Base-by-base conservation (phyloP, 768 basidiomycete genomes). In the Lactifluus echinatus region DNA sequence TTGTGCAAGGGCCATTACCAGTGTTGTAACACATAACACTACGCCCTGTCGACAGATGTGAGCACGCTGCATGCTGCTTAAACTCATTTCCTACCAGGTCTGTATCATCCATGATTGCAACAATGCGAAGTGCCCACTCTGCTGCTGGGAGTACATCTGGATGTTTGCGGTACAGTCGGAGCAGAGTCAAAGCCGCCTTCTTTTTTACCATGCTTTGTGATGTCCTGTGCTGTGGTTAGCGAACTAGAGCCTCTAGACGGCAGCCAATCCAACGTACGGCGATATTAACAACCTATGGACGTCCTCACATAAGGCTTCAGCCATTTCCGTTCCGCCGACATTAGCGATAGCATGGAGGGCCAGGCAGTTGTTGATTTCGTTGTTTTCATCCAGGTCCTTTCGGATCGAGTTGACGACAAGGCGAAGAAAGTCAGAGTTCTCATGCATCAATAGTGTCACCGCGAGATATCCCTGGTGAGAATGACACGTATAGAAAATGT, bases 271-370 rank as follows among this genome's bases (percentile, higher is more conserved):
- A 12, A 72, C 79, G 65, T 67, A 97, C 95, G 92, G 91, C 59
- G 92, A 95, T 63, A 99, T 97, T 50, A 99, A 76, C 21, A 96
- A 73, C 47, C 94, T 81, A 71, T 98, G 95, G 1, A 99, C 96
- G 65, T 95, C 93, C 65, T 91, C 90, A 10, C 81, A 84, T 43
- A 99, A 76, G 7, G 93, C 87, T 68, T 99, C 96, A 8, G 96
- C 95, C 93, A 99, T 99, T 71, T 98, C 96, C 65, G 87, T 89
- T 40, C 94, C 90, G 45, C 96, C 96, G 23, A 99, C 90, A 64
- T 97, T 99, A 10, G 96, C 96, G 63, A 99, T 97, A 15, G 96
- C 96, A 66, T 99, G 96, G 54, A 99, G 73, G 2, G 96, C 96
- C 55, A 99, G 78, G 66, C 96, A 98, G 66, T 97, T 98, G 71